Conservation (phyloP, 345 rosid genomes). For the Corymbia maculata region DNA sequence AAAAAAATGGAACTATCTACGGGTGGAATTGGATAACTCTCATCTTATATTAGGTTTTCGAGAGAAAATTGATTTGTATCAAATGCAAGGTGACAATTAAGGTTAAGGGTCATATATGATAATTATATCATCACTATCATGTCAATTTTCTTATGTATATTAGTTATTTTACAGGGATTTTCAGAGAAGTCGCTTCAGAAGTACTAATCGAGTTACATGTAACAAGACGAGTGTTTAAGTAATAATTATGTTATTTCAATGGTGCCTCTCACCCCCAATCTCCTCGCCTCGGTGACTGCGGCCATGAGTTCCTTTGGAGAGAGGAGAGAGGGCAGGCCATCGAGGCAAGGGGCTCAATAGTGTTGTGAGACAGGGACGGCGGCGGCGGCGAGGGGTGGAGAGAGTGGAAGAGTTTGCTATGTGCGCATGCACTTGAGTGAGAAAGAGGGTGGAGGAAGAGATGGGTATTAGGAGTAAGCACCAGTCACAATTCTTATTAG, state of each 20-base stretch:
- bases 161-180: background rate
- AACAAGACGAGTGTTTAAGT: background rate
- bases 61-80: background rate
- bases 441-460: background rate
- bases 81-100: background rate
- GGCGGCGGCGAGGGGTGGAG: background rate
- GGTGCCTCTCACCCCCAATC: background rate
- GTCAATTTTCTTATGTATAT: background rate
- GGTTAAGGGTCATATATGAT: background rate
- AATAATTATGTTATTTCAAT: background rate
- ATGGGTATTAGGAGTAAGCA: background rate
- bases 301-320: background rate
- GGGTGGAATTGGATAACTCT: background rate
- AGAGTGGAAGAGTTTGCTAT: background rate
- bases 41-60: background rate
- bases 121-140: background rate
- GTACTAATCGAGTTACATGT: too few species aligned
- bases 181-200: background rate
- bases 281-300: background rate
- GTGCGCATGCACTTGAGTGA: background rate
- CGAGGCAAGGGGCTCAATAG: background rate
- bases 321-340: background rate
- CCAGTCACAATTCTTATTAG: too few species aligned
- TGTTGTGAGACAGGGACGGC: background rate
- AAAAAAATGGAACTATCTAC: background rate